Percentiles rank a stretch among this genome's conserved stretches.
These are phyloP conservation scores for Pythium rhizo-oryzae DNA, from an alignment of 352 stramenopile genomes.

Conservation along the genomic window DNA sequence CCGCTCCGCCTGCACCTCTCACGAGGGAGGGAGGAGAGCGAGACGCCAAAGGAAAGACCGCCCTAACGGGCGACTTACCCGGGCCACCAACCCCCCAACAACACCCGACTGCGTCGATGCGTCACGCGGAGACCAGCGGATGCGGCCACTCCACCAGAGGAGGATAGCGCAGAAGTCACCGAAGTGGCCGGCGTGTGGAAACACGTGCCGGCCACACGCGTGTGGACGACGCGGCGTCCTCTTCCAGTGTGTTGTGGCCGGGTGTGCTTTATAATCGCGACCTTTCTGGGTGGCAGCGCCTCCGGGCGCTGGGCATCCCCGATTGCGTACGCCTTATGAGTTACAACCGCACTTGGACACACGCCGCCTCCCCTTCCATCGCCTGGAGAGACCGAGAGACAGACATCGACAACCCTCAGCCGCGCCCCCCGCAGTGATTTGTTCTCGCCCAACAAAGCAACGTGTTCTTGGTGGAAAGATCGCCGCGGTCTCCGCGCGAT, in stretches of 20 bases:
- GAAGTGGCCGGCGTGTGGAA: too few relatives aligned
- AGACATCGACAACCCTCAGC: not conserved
- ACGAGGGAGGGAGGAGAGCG: not conserved
- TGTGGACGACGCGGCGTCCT: not conserved
- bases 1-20: not conserved
- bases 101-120: slow-evolving; percentile 4
- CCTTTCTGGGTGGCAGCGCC: slow-evolving; percentile 75
- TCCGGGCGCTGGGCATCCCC: slow-evolving; percentile 59
- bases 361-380: not conserved
- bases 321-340: slow-evolving; percentile 69
- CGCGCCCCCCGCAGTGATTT: not conserved
- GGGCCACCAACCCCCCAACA: slow-evolving; percentile 40
- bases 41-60: slow-evolving; percentile 58
- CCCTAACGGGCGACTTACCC: slow-evolving; percentile 91
- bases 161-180: not conserved
- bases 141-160: not conserved
- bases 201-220: not conserved
- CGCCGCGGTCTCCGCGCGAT: not conserved
- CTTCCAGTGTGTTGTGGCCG: not conserved
- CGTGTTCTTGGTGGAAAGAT: slow-evolving; percentile 24
- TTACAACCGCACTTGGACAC: slow-evolving; percentile 19
- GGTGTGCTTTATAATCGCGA: slow-evolving; percentile 69
- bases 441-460: not conserved
- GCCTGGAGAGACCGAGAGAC: slow-evolving; percentile 3
- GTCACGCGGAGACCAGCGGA: slow-evolving; percentile 1